These are phyloP conservation scores for Hypoxylon fuscum DNA, from an alignment of 495 filamentous ascomycete species.

Conservation along the genomic window DNA sequence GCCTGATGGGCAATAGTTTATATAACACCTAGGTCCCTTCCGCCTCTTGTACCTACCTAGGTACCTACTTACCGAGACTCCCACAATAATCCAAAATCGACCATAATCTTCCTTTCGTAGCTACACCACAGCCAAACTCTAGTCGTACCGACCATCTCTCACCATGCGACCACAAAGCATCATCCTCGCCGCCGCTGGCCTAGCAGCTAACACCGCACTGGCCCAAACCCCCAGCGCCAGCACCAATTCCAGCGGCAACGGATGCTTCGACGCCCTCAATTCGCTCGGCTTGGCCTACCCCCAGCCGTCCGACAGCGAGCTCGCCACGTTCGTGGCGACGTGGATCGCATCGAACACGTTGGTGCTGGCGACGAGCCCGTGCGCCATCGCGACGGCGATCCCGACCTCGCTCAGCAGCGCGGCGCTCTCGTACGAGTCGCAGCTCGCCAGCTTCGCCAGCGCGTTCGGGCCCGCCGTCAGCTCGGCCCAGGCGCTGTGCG, in stretches of 20 bases:
- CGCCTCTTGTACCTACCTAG: too few relatives aligned
- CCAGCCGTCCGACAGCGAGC: too few relatives aligned
- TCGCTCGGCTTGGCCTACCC: too few relatives aligned
- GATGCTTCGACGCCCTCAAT: too few relatives aligned
- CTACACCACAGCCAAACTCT: neutral
- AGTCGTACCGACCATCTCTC: neutral
- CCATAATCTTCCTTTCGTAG: neutral
- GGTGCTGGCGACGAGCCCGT: constrained; percentile 8
- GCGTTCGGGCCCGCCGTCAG: constrained; percentile 13
- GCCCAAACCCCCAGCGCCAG: constrained; percentile 16
- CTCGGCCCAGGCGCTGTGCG: constrained; percentile 8
- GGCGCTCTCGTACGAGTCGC: constrained; percentile 26
- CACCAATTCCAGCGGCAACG: neutral
- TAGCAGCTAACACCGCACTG: constrained; percentile 5
- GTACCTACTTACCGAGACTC: too few relatives aligned
- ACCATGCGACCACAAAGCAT: constrained; percentile 10
- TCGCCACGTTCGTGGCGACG: neutral
- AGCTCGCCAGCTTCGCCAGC: constrained; percentile 23
- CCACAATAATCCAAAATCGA: neutral
- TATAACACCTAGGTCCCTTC: neutral
- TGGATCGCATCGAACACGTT: constrained; percentile 6
- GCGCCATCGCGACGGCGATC: too few relatives aligned
- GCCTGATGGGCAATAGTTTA: neutral
- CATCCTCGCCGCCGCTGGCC: constrained; percentile 13
- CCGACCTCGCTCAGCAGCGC: constrained; percentile 18